Conservation (phyloP, 2,329 filamentous ascomycete genomes). For the Calonectria montana region DNA sequence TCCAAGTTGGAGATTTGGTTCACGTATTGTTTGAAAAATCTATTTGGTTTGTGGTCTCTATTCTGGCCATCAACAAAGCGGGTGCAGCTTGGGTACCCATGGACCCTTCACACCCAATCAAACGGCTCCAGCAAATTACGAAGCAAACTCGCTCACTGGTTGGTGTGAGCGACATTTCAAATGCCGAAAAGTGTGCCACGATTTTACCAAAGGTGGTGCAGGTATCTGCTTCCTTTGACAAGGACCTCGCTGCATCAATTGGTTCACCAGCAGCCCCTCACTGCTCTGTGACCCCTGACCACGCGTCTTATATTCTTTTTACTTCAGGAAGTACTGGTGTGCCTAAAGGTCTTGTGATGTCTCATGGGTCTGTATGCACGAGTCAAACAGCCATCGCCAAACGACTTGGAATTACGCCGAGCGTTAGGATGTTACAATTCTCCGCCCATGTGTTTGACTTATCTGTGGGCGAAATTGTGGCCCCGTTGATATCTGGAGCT, state of each 20-base stretch:
- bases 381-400: conserved; percentile 23
- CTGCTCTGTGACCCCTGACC: background rate
- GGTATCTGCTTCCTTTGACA: background rate
- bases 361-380: conserved; percentile 27
- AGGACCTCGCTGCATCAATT: background rate
- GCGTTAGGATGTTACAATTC: conserved; percentile 36
- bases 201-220: background rate
- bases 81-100: conserved; percentile 46
- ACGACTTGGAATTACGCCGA: conserved; percentile 18
- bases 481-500: conserved; percentile 25
- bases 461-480: conserved; percentile 33
- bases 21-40: conserved; percentile 28
- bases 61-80: conserved; percentile 49
- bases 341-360: conserved; percentile 38
- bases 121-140: conserved; percentile 7
- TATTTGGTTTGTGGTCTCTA: conserved; percentile 35
- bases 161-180: conserved; percentile 11
- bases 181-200: conserved; percentile 8
- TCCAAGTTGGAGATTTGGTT: conserved; percentile 12
- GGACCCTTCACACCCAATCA: conserved; percentile 51
- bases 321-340: conserved; percentile 41
- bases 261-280: background rate
- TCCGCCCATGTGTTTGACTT: conserved; percentile 40
- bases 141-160: conserved; percentile 20
- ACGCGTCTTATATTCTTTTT: conserved; percentile 32